Evolutionary conservation across 805 yeast genomes (phyloP), one percentile per base, ranked within the genome.

Genomic region (Metschnikowia kofuensis): DNA sequence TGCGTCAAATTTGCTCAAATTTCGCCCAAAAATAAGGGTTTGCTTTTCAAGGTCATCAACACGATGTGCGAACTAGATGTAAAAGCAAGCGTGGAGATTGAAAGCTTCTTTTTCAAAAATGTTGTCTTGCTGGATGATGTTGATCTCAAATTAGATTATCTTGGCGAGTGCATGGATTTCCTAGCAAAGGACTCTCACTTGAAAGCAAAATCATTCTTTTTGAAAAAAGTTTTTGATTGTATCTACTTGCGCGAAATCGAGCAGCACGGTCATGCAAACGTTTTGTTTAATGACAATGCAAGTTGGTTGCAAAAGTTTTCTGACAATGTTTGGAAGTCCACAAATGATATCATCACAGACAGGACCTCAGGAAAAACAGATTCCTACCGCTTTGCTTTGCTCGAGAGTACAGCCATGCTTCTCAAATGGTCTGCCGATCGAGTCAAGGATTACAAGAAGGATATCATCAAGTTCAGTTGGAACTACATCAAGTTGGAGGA

Each of bases 391-490:
- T 79, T 87, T 53, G 94, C 88, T 50, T 69, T 92, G 8, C 72
- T 94, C 21, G 96, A 91, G 56, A 66, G 90, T 62, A 86, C 98
- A 0, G 83, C 96, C 0, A 68, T 86, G 39, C 68, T 94, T 39
- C 79, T 90, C 27, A 83, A 84, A 60, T 79, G 82, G 67, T 83
- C 87, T 1, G 83, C 96, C 0, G 65, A 69, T 0, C 66, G 75
- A 10, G 75, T 89, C 27, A 69, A 78, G 7, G 85, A 81, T 13
- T 76, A 79, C 55, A 76, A 87, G 38, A 92, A 89, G 61, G 96
- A 90, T 57, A 82, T 94, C 38, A 89, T 94, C 65, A 89, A 89
- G 64, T 94, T 90, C 69, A 87, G 90, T 57, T 94, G 99, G 99
- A 87, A 88, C 56, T 87, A 84, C 59, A 85, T 94, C 61, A 89